Evolutionary conservation across 2,329 filamentous ascomycete species (phyloP).

Genomic region (Juglanconis sp.): DNA sequence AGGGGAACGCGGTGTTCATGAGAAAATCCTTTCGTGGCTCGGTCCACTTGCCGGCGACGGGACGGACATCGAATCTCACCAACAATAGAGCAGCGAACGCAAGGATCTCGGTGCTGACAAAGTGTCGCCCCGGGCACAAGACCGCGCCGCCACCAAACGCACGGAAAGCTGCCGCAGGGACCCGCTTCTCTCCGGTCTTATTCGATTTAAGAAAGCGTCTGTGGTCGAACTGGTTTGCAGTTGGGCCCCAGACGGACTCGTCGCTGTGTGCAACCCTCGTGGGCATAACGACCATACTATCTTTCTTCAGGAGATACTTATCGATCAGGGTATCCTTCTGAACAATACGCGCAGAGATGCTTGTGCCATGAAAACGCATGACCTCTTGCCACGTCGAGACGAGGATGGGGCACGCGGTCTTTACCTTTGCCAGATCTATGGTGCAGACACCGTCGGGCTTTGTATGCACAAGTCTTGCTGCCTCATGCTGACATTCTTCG

Average conservation of each 20-base stretch:
- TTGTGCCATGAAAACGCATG: constrained; percentile 15
- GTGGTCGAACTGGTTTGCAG: constrained; percentile 15
- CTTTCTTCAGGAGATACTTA: constrained; percentile 21
- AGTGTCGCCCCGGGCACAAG: constrained; percentile 19
- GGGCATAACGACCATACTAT: constrained; percentile 14
- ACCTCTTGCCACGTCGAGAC: constrained; percentile 19
- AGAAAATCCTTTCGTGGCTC: constrained; percentile 19
- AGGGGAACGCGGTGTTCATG: constrained; percentile 12
- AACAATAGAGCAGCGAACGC: constrained; percentile 18
- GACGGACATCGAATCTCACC: constrained; percentile 17
- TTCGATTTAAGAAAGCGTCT: constrained; percentile 12
- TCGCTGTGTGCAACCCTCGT: constrained; percentile 14
- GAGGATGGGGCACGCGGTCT: constrained; percentile 17
- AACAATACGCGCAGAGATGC: constrained; percentile 12
- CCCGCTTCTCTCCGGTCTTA: constrained; percentile 1
- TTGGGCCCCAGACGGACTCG: constrained; percentile 15
- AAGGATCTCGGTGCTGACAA: constrained; percentile 19
- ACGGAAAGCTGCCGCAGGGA: constrained; percentile 16
- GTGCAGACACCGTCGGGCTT: neutral
- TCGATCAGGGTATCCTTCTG: constrained; percentile 18
- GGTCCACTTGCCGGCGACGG: constrained; percentile 9
- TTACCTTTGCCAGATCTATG: constrained; percentile 4
- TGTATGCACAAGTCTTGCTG: neutral
- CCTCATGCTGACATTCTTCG: neutral
- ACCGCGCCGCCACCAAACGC: constrained; percentile 17